These are phyloP conservation scores for Phyllosticta citribraziliensis DNA, from an alignment of 2,329 filamentous ascomycete genomes.

Conservation along the genomic window DNA sequence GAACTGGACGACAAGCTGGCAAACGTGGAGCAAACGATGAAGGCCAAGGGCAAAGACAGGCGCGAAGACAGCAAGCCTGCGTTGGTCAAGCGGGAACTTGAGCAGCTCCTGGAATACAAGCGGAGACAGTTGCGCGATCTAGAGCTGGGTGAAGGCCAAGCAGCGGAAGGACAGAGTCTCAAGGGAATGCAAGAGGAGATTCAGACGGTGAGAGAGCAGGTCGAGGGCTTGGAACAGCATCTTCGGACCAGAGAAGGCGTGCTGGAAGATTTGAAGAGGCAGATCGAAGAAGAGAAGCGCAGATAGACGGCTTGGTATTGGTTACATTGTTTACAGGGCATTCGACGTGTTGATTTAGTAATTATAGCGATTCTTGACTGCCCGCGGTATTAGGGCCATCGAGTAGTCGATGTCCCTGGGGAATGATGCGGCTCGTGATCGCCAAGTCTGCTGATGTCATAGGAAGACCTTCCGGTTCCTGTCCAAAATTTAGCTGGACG, in stretches of 20 bases:
- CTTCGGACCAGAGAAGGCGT: slow-evolving; percentile 64
- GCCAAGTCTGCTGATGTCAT: slow-evolving; percentile 1
- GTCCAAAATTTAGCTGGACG: neutral
- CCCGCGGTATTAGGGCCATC: neutral
- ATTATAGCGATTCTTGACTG: neutral
- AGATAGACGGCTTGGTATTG: neutral
- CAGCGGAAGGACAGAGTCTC: slow-evolving; percentile 59
- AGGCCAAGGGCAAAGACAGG: slow-evolving; percentile 40
- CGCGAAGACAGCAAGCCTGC: slow-evolving; percentile 74
- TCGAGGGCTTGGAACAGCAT: slow-evolving; percentile 81
- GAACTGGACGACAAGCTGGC: slow-evolving; percentile 84
- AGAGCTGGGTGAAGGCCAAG: slow-evolving; percentile 61
- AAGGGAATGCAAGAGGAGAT: slow-evolving; percentile 78
- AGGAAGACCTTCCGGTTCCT: neutral
- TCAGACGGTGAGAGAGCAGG: slow-evolving; percentile 82
- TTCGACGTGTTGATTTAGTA: slow-evolving; percentile 3
- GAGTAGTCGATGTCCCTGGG: neutral
- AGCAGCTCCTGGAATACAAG: slow-evolving; percentile 94
- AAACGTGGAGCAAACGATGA: slow-evolving; percentile 65
- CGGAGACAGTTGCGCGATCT: slow-evolving; percentile 64
- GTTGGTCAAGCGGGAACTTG: slow-evolving; percentile 85
- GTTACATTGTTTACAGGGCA: slow-evolving; percentile 9
- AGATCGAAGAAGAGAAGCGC: slow-evolving; percentile 78
- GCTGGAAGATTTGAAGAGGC: slow-evolving; percentile 63
- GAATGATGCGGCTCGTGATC: neutral